A percentile compares a stretch with the other conserved stretches of the same genome.
These are phyloP conservation scores for Azolla pinnata DNA, from an alignment of 75 land plant species.

Conservation along the genomic window DNA sequence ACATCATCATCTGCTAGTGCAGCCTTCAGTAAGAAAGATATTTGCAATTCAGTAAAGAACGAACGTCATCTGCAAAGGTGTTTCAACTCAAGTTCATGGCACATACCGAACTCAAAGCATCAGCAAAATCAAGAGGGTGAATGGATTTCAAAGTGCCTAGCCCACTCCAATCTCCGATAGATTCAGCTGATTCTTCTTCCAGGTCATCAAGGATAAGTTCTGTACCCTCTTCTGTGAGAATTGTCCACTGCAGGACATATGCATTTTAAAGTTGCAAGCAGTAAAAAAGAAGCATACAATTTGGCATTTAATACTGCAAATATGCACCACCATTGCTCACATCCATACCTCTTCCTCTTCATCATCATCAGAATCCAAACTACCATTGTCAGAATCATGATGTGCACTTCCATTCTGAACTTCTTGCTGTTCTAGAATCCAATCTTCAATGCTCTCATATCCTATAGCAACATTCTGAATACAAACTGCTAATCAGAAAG, in stretches of 20 bases:
- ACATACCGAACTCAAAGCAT: conserved; percentile 23
- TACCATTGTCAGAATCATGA: conserved; percentile 11
- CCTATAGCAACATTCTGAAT: conserved; percentile 3
- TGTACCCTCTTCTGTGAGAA: conserved; percentile 5
- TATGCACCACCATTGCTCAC: background rate
- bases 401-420: background rate
- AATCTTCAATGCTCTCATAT: conserved; percentile 1
- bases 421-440: conserved; percentile 7
- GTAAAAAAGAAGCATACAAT: background rate
- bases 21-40: conserved; percentile 21
- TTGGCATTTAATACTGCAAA: too few relatives aligned
- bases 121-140: conserved; percentile 33
- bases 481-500: background rate
- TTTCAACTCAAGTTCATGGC: too few relatives aligned
- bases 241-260: background rate
- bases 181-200: conserved; percentile 6
- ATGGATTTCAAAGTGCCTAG: conserved; percentile 20
- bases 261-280: background rate
- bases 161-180: conserved; percentile 21
- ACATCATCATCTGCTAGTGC: conserved; percentile 16
- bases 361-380: conserved; percentile 13
- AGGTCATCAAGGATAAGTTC: conserved; percentile 9
- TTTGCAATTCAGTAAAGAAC: too few relatives aligned
- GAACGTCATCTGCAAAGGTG: too few relatives aligned
- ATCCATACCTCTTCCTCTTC: conserved; percentile 9